These are phyloP conservation scores for Xylogone sp. DNA, from an alignment of 2,329 filamentous ascomycete genomes.

Conservation along the genomic window DNA sequence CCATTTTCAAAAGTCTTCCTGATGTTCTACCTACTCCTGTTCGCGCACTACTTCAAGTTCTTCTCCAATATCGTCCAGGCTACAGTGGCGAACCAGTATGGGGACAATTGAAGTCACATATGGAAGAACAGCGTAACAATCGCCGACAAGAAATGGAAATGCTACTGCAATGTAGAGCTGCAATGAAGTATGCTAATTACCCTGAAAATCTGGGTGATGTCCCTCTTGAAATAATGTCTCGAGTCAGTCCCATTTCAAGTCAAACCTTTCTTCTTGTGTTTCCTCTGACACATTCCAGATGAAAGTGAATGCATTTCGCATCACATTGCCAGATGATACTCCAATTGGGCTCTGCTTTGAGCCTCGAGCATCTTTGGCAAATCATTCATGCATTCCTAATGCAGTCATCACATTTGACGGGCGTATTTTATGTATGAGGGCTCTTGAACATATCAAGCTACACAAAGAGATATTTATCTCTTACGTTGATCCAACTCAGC, in stretches of 20 bases:
- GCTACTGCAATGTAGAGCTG: constrained; percentile 44
- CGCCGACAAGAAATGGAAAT: constrained; percentile 37
- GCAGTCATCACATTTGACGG: constrained; percentile 53
- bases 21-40: constrained; percentile 47
- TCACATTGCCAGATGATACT: constrained; percentile 48
- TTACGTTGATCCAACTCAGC: constrained; percentile 48
- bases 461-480: constrained; percentile 59
- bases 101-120: constrained; percentile 42
- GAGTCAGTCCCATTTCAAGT: constrained; percentile 35
- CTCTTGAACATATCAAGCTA: constrained; percentile 42
- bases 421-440: constrained; percentile 46
- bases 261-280: background rate
- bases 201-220: constrained; percentile 31
- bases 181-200: constrained; percentile 42
- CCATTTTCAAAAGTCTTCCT: constrained; percentile 37
- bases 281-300: constrained; percentile 36
- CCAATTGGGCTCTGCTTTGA: constrained; percentile 54
- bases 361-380: constrained; percentile 52
- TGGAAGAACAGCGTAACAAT: constrained; percentile 30
- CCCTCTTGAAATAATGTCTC: constrained; percentile 48
- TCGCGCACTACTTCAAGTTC: constrained; percentile 47
- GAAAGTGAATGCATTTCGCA: constrained; percentile 59
- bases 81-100: constrained; percentile 29
- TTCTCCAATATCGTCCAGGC: constrained; percentile 33
- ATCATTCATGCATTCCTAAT: constrained; percentile 61